Percentiles rank a stretch among this genome's conserved stretches.
Conservation (phyloP, 2,329 filamentous ascomycete species). For the Colletotrichum sp. region DNA sequence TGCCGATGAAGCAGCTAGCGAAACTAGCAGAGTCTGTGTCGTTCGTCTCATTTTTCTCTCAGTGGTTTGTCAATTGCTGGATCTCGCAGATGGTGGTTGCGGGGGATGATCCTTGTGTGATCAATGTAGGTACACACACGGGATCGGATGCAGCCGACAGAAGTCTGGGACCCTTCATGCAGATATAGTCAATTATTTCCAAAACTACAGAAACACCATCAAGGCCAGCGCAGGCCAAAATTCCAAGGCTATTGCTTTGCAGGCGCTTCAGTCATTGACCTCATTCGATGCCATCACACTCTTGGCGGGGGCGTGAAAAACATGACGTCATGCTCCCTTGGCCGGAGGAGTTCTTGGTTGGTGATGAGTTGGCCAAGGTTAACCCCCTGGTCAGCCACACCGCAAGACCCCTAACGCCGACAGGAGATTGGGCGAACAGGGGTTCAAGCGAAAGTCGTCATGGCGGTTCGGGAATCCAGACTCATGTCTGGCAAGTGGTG, state of each 20-base stretch:
- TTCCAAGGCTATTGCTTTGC: not conserved
- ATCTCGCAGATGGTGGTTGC: not conserved
- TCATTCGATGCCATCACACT: not conserved
- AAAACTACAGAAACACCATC: not conserved
- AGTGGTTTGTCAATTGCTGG: not conserved
- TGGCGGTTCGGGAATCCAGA: not conserved
- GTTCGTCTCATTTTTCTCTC: not conserved
- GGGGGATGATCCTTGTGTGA: slow-evolving; percentile 11
- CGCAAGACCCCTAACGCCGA: not conserved
- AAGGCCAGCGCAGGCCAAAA: not conserved
- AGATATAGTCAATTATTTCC: not conserved
- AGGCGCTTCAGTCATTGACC: slow-evolving; percentile 1
- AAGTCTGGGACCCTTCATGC: not conserved
- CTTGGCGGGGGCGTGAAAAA: not conserved
- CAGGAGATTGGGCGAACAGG: not conserved
- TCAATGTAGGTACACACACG: not conserved
- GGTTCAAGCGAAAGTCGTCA: not conserved
- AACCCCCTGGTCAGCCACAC: slow-evolving; percentile 11
- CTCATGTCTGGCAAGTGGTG: not conserved
- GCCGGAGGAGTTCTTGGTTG: not conserved
- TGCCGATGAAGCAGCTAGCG: not conserved
- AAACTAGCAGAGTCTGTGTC: not conserved
- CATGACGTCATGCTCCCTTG: slow-evolving; percentile 9
- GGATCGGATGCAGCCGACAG: slow-evolving; percentile 8
- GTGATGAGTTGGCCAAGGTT: slow-evolving; percentile 7